Evolutionary conservation across 2,329 filamentous ascomycete species (phyloP).

Genomic region (Clathrospora elynae): DNA sequence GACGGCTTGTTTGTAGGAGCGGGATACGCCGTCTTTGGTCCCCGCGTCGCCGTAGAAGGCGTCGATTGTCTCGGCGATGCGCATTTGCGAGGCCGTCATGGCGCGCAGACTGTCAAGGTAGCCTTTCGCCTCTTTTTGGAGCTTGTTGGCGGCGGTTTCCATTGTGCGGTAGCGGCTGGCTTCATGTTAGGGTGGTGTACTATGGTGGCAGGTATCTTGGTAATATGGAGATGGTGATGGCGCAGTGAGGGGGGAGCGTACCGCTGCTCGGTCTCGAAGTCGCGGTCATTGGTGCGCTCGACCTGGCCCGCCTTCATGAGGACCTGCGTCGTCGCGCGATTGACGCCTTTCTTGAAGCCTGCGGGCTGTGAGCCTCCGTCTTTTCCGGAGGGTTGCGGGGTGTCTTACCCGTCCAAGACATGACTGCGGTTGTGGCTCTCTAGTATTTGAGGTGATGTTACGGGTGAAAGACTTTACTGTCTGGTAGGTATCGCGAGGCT

Average conservation of each 20-base stretch:
- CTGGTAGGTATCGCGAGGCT: neutral
- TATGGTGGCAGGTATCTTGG: conserved; percentile 1
- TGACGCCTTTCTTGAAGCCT: conserved; percentile 96
- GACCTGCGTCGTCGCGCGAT: conserved; percentile 97
- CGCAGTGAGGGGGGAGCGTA: conserved; percentile 47
- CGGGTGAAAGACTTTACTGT: neutral
- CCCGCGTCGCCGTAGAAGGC: conserved; percentile 98
- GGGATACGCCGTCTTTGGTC: conserved; percentile 89
- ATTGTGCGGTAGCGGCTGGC: conserved; percentile 91
- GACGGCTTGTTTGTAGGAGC: conserved; percentile 97
- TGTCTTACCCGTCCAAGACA: conserved; percentile 64
- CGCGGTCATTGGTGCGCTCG: conserved; percentile 96
- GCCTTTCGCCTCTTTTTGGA: conserved; percentile 98
- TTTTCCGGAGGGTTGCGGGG: conserved; percentile 12
- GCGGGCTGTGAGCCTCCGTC: conserved; percentile 30
- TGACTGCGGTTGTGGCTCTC: conserved; percentile 30
- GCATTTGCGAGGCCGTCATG: conserved; percentile 99
- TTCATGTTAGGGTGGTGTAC: conserved; percentile 6
- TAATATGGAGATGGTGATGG: neutral
- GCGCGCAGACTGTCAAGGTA: conserved; percentile 96
- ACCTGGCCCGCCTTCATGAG: conserved; percentile 99
- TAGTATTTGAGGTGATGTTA: conserved; percentile 1
- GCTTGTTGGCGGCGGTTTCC: conserved; percentile 87
- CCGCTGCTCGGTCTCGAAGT: conserved; percentile 97
- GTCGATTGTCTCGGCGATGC: conserved; percentile 98